Evolutionary conservation across 768 basidiomycete genomes (phyloP), one percentile per base, ranked within the genome.

Genomic region (Suillus alpinus): DNA sequence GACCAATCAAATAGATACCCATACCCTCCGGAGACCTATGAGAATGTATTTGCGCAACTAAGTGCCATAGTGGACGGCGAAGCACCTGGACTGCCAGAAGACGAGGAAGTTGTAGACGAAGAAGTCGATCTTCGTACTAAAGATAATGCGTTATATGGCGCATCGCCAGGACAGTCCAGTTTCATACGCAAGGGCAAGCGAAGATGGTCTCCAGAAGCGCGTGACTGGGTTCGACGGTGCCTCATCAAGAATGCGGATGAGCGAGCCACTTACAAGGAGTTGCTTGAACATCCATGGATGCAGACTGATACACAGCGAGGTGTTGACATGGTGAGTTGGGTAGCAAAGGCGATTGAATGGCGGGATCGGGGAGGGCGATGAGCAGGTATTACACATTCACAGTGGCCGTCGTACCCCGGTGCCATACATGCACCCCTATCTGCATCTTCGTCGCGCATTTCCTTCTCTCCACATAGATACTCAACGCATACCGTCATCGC

Each of bases 11-110:
- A 43, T 39, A 73, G 72, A 69, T 98, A 99, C 74, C 96, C 96
- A 2, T 99, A 97, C 70, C 96, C 96, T 34, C 95, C 95, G 31
- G 95, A 98, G 77, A 96, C 94, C 7, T 99, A 97, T 73, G 85
- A 87, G 61, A 98, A 98, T 72, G 95, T 98, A 16, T 97, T 99
- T 75, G 96, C 95, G 2, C 96, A 99, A 71, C 77, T 91, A 43
- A 92, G 89, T n/a, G 95, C 96, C 4, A 99, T 99, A 63, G 95
- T 99, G 2, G 88, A 97, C 64, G 96, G 95, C 0, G 92, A 94
- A 59, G 90, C 95, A 10, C 96, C 96, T 4, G 86, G 86, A 39
- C 77, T 99, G 36, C 95, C 95, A 0, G 84, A 83, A 20, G 82
- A 85, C 1, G 78, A 77, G 1, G 67, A 64, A 18, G 47, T 26